Percentiles rank a stretch among this genome's conserved stretches.
Evolutionary conservation across 257 asterid species (phyloP).

Genomic region (Ehretia macrophylla): DNA sequence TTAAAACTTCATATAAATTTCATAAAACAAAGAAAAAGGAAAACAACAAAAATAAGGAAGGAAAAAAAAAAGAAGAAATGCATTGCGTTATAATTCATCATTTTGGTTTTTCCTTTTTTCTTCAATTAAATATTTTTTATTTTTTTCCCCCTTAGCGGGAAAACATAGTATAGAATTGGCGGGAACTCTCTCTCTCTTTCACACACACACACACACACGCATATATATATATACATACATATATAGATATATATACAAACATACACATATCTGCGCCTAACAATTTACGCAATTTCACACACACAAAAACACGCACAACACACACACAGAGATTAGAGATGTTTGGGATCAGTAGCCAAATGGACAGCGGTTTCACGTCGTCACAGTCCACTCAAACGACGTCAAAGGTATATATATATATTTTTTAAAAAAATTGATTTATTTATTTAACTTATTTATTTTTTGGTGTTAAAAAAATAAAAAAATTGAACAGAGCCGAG

Average conservation of each 20-base stretch:
- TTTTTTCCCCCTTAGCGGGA: too few relatives aligned
- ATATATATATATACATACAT: background rate
- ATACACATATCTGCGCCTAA: background rate
- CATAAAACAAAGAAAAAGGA: too few relatives aligned
- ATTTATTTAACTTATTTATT: too few relatives aligned
- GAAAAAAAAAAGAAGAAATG: too few relatives aligned
- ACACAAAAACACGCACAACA: background rate
- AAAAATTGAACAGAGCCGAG: constrained; percentile 46
- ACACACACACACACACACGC: background rate
- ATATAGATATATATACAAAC: background rate
- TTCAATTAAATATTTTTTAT: too few relatives aligned
- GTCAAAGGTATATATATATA: constrained; percentile 1
- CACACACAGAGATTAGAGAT: constrained; percentile 12
- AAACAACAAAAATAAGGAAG: too few relatives aligned
- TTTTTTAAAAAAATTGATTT: too few relatives aligned
- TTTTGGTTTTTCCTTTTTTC: background rate
- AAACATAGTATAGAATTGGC: constrained; percentile 16
- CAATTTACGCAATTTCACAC: constrained; percentile 4
- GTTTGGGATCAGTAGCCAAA: constrained; percentile 62
- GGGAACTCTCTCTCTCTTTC: constrained; percentile 14
- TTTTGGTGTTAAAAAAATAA: background rate
- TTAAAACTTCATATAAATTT: too few relatives aligned
- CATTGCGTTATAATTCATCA: background rate
- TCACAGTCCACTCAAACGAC: constrained; percentile 7
- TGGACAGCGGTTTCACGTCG: constrained; percentile 20